Percentiles rank a stretch among this genome's conserved stretches.
Conservation (phyloP, 2,329 filamentous ascomycete species). For the Talaromyces piceae region DNA sequence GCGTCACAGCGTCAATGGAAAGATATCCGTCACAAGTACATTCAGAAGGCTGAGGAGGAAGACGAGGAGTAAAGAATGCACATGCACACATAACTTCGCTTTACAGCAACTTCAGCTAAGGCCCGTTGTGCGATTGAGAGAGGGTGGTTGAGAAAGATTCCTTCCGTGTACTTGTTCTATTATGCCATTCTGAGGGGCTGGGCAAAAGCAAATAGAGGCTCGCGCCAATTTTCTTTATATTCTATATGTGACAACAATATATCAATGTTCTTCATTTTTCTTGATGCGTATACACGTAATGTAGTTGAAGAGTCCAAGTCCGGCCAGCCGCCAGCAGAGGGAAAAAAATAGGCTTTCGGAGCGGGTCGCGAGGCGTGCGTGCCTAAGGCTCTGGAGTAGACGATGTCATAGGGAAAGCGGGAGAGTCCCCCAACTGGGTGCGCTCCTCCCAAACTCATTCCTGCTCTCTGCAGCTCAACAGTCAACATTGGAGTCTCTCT, state of each 20-base stretch:
- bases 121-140: neutral
- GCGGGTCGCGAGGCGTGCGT: too few species aligned
- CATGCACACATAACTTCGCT: neutral
- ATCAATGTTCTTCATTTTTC: neutral
- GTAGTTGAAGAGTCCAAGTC: neutral
- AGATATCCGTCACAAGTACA: constrained; percentile 89
- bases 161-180: neutral
- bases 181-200: neutral
- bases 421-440: neutral
- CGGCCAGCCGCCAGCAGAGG: neutral
- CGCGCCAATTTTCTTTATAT: neutral
- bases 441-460: neutral
- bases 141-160: neutral
- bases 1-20: constrained; percentile 94
- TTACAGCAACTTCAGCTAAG: neutral
- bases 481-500: too few species aligned
- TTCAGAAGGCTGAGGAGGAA: constrained; percentile 62
- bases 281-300: neutral
- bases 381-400: neutral
- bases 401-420: neutral
- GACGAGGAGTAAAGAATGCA: constrained; percentile 46
- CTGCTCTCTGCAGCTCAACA: neutral
- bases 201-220: neutral
- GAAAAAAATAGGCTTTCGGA: neutral
- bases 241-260: neutral